These are phyloP conservation scores for Pyrus bretschneideri DNA, from an alignment of 306 rosid genomes.

Conservation along the genomic window DNA sequence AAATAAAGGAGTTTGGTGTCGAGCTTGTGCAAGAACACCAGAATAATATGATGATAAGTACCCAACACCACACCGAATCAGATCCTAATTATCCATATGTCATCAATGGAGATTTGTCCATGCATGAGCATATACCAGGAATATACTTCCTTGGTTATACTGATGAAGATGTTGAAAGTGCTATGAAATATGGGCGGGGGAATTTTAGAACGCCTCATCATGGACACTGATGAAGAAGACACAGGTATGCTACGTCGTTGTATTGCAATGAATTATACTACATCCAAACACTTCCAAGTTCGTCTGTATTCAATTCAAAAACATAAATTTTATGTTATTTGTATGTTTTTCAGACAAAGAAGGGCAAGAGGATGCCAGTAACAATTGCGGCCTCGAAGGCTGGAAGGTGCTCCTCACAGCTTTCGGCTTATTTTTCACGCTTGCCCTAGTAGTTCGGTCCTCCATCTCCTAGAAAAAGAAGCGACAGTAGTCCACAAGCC, in stretches of 20 bases:
- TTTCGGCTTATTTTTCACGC: background rate
- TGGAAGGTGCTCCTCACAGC: background rate
- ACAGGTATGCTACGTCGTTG: background rate
- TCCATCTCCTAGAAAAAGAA: too few species aligned
- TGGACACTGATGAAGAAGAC: background rate
- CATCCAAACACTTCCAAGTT: background rate
- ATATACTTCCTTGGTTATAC: fast-evolving
- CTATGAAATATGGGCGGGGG: too few species aligned
- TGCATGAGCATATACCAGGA: too few species aligned
- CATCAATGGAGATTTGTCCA: too few species aligned
- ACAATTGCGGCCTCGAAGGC: fast-evolving
- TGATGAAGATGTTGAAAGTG: fast-evolving
- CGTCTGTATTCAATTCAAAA: too few species aligned
- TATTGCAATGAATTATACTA: too few species aligned
- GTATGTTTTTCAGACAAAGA: background rate
- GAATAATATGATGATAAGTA: background rate
- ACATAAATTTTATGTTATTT: background rate
- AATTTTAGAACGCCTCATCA: too few species aligned
- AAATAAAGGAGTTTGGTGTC: background rate
- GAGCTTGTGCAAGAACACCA: background rate
- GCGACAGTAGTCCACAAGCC: too few species aligned
- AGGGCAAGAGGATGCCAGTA: background rate
- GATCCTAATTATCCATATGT: too few species aligned
- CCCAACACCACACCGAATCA: background rate
- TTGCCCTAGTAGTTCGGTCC: too few species aligned